These are phyloP conservation scores for Arthrobotrys sphaeroides DNA, from an alignment of 2,329 filamentous ascomycete species.

Conservation along the genomic window DNA sequence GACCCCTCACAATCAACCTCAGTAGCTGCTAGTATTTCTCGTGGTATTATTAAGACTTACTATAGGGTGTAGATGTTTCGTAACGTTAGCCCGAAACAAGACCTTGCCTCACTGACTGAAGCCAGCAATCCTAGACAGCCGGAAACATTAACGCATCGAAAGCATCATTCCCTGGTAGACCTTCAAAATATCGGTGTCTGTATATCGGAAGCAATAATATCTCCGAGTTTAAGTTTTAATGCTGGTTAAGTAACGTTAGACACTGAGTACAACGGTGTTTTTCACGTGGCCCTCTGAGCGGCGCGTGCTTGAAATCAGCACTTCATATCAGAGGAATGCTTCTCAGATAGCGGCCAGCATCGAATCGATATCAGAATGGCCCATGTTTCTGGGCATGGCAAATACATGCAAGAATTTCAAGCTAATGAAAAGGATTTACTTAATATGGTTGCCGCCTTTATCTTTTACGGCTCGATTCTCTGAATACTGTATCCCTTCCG, in stretches of 20 bases:
- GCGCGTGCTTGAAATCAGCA: no score
- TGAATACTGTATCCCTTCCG: no score
- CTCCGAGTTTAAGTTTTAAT: slow-evolving; percentile 16
- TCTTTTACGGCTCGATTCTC: slow-evolving; percentile 14
- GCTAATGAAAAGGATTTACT: slow-evolving; percentile 31
- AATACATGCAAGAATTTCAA: slow-evolving; percentile 25
- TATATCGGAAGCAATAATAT: slow-evolving; percentile 30
- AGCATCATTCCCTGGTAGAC: background rate
- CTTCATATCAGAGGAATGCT: no score
- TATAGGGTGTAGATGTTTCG: background rate
- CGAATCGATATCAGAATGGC: background rate
- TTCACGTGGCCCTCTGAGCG: no score
- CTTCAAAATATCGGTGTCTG: background rate
- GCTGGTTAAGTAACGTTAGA: no score
- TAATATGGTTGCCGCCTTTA: slow-evolving; percentile 49
- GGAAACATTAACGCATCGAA: background rate
- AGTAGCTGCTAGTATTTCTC: background rate
- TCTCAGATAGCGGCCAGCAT: no score
- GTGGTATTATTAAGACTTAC: background rate
- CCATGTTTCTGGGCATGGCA: slow-evolving; percentile 8
- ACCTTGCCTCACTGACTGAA: background rate
- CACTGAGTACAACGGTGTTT: no score
- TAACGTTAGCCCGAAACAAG: slow-evolving; percentile 1
- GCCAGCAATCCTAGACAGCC: background rate
- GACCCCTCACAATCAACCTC: background rate